Conservation (phyloP, 495 filamentous ascomycete species). For the Penicillium pancosmium region DNA sequence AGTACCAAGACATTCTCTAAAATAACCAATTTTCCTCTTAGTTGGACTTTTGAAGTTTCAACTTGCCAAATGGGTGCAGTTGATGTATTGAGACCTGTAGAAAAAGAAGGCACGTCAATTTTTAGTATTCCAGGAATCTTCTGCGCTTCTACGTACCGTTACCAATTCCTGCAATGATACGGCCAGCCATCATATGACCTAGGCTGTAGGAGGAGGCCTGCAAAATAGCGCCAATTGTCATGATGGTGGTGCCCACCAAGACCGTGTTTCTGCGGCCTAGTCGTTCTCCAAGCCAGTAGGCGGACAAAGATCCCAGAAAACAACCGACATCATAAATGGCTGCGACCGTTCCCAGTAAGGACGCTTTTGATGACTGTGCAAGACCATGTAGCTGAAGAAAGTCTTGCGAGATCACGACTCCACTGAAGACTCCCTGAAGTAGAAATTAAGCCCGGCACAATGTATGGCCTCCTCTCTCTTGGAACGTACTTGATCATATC, state of each 20-base stretch:
- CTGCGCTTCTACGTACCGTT: conserved; percentile 41
- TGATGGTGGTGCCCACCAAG: conserved; percentile 48
- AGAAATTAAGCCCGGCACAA: not conserved
- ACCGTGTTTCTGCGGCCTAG: conserved; percentile 54
- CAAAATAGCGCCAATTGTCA: conserved; percentile 55
- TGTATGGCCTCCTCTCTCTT: not conserved
- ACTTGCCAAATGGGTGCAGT: conserved; percentile 42
- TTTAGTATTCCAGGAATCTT: not conserved
- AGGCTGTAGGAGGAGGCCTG: conserved; percentile 50
- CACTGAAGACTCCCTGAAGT: conserved; percentile 17
- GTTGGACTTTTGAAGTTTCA: conserved; percentile 54
- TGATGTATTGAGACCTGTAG: conserved; percentile 6
- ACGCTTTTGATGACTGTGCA: conserved; percentile 37
- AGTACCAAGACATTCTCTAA: conserved; percentile 60
- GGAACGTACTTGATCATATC: conserved; percentile 19
- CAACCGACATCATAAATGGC: conserved; percentile 42
- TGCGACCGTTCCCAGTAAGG: conserved; percentile 19
- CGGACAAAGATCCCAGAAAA: conserved; percentile 50
- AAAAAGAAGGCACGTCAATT: not conserved
- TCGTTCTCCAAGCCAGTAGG: conserved; percentile 47
- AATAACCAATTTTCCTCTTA: conserved; percentile 58
- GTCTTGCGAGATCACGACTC: conserved; percentile 21
- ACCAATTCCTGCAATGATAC: conserved; percentile 44
- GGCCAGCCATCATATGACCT: conserved; percentile 45
- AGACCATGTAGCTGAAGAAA: conserved; percentile 16